Evolutionary conservation across 192 early-diverging fungal genomes (phyloP).

Genomic region (Rhizoclosmatium globosum): DNA sequence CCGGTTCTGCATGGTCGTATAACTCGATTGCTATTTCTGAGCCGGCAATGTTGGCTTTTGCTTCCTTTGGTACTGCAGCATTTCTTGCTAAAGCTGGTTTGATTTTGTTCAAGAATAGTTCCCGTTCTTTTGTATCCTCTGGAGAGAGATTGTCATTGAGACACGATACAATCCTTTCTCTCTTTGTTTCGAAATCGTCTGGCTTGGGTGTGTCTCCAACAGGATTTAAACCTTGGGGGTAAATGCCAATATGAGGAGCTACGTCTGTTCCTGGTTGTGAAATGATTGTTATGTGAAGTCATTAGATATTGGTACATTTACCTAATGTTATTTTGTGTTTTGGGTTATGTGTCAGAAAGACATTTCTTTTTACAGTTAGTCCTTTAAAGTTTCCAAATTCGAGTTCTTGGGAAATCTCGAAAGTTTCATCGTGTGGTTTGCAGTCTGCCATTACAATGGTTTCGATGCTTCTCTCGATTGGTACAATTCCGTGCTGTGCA

Average conservation of each 20-base stretch:
- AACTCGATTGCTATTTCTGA: slow-evolving; percentile 7
- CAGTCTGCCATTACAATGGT: not conserved
- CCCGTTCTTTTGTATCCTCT: not conserved
- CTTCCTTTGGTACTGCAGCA: not conserved
- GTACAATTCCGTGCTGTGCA: not conserved
- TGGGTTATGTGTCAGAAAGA: not conserved
- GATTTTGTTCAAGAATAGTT: not conserved
- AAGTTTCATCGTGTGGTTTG: not conserved
- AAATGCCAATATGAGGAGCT: not conserved
- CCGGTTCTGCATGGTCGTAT: not conserved
- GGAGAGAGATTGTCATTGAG: not conserved
- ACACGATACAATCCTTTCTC: not conserved
- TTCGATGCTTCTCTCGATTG: not conserved
- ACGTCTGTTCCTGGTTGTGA: not conserved
- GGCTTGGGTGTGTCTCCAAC: not conserved
- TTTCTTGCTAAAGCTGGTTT: not conserved
- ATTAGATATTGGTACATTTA: not conserved
- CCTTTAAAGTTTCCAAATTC: not conserved
- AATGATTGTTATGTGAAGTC: not conserved
- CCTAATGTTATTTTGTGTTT: not conserved
- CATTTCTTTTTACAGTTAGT: not conserved
- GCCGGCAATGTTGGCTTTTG: slow-evolving; percentile 4
- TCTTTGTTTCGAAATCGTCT: not conserved
- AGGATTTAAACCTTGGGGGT: not conserved
- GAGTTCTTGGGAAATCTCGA: not conserved